Base-by-base conservation (phyloP, 1,284 basidiomycete genomes). In the Apiotrichum brassicae region DNA sequence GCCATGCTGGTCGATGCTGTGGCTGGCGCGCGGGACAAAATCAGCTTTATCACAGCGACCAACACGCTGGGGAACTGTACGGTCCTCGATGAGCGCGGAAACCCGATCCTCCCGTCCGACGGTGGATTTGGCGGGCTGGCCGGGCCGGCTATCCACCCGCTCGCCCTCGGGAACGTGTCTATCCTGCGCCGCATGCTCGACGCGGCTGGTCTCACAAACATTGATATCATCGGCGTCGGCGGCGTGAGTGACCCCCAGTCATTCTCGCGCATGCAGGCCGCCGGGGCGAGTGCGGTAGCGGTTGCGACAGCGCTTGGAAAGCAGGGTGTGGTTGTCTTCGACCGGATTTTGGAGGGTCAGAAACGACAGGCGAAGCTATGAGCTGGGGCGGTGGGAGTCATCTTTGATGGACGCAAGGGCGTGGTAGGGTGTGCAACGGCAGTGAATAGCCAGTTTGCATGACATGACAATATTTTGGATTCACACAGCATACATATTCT, bases 71-170 rank as follows among this genome's bases (percentile, higher is more conserved):
- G 50, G 12, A 41, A 26, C 30, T 48, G 50, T 25, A 39, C 41
- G 19, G 48, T 56, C n/a, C 35, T 51, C 16, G 46, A 39, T 18
- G 22, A 9, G 8, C 16, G n/a, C 2, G 46, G 34, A 6, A 13
- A 13, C 1, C 33, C 51, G 0, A 18, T 47, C 2, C 45, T 56
- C 6, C 54, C 54, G 6, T 46, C 39, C 7, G 54, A 49, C 3
- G 48, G 47, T 14, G 54, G 54, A 0, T 45, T 56, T n/a, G 54
- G 54, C 22, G 54, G 54, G 6, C 39, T 56, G 41, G 54, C 50
- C 3, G 54, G 54, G 0, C 51, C 54, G 0, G 48, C 46, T 2
- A 49, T 56, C 33, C 54, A 56, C 30, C 54, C 54, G 2, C 42
- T 56, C 4, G 23, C 54, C 7, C 45, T 56, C 13, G 54, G 54